These are phyloP conservation scores for Oryza meyeriana DNA, from an alignment of 176 grass and related monocot species.

Conservation along the genomic window DNA sequence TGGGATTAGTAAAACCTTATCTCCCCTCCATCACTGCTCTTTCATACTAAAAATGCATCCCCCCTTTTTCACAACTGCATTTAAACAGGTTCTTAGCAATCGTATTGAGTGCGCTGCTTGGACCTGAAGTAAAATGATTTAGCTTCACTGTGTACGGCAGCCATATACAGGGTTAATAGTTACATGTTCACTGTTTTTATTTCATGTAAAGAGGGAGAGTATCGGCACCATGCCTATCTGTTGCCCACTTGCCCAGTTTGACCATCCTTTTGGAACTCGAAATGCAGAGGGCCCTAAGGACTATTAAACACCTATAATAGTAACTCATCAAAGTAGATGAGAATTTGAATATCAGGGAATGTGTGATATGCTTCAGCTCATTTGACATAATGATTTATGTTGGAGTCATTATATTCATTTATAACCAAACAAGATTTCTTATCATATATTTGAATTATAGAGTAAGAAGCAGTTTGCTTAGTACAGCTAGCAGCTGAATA, in stretches of 20 bases:
- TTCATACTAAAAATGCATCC: background rate
- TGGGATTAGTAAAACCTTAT: background rate
- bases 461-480: background rate
- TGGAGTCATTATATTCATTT: background rate
- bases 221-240: no score
- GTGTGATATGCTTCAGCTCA: background rate
- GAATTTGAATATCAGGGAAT: background rate
- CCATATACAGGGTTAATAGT: background rate
- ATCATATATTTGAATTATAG: slow-evolving; percentile 5
- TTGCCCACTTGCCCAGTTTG: background rate
- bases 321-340: background rate
- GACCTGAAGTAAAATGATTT: background rate
- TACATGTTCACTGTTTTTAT: background rate
- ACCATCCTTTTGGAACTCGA: background rate
- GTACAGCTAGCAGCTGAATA: background rate
- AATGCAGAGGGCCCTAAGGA: background rate
- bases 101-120: background rate
- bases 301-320: background rate
- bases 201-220: no score
- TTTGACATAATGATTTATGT: background rate
- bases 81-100: background rate
- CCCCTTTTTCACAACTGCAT: background rate
- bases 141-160: background rate
- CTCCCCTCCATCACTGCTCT: background rate
- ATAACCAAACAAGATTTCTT: background rate